These are phyloP conservation scores for Pseudogymnoascus sp. DNA, from an alignment of 2,329 filamentous ascomycete species.

Conservation along the genomic window DNA sequence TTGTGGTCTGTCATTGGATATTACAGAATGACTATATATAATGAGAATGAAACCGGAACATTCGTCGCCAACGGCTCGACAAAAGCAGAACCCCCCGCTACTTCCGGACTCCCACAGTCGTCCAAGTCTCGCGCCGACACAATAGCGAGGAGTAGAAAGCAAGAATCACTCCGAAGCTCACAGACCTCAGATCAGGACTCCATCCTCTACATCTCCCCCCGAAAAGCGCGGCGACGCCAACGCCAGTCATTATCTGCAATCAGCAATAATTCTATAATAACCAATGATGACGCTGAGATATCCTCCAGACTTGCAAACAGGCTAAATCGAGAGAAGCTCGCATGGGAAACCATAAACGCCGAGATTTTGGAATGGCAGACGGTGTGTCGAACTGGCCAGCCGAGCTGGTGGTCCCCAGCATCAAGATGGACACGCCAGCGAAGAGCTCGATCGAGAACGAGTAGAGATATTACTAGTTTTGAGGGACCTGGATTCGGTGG, in stretches of 20 bases:
- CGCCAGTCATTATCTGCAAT: constrained; percentile 21
- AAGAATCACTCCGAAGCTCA: not conserved
- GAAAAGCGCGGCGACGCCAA: not conserved
- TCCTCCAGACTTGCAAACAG: constrained; percentile 8
- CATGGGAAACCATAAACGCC: constrained; percentile 23
- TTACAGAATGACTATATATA: not conserved
- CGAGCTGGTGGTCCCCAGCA: constrained; percentile 27
- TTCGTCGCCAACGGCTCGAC: not conserved
- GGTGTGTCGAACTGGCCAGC: constrained; percentile 23
- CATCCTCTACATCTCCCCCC: not conserved
- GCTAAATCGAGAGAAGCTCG: constrained; percentile 14
- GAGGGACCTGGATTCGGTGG: constrained; percentile 5
- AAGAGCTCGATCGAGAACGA: not conserved
- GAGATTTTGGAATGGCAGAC: constrained; percentile 28
- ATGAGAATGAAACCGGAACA: not conserved
- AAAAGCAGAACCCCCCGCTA: not conserved
- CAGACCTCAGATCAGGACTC: not conserved
- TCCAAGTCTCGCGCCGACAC: too few species aligned
- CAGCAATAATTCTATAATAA: constrained; percentile 16
- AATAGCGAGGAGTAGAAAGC: not conserved
- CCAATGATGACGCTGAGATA: constrained; percentile 12
- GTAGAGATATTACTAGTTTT: constrained; percentile 1
- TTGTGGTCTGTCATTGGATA: not conserved
- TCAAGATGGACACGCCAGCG: constrained; percentile 13
- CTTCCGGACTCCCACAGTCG: not conserved